Percentiles rank a stretch among this genome's conserved stretches.
Evolutionary conservation across 768 basidiomycete species (phyloP).

Genomic region (Holtermanniella nyarrowii): DNA sequence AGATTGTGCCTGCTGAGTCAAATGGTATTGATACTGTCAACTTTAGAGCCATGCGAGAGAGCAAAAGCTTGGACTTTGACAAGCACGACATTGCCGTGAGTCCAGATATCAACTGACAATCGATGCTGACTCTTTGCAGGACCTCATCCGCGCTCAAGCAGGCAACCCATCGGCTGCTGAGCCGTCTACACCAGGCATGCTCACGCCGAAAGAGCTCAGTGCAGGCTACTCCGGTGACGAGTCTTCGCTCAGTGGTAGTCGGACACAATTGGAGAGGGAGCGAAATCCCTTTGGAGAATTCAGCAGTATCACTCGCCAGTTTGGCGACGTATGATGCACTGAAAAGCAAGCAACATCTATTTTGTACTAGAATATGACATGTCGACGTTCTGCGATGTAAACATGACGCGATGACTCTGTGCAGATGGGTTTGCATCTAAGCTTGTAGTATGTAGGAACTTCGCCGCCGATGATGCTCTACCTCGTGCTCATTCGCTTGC

Average conservation of each 20-base stretch:
- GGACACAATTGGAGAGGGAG: constrained; percentile 32
- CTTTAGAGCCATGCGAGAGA: constrained; percentile 84
- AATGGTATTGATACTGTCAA: constrained; percentile 76
- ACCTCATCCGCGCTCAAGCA: constrained; percentile 39
- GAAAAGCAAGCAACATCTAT: neutral
- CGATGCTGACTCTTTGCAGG: constrained; percentile 32
- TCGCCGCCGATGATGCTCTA: neutral
- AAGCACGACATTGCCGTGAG: constrained; percentile 35
- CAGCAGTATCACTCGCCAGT: constrained; percentile 63
- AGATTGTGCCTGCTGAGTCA: constrained; percentile 73
- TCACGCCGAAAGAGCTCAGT: constrained; percentile 37
- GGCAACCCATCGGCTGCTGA: constrained; percentile 35
- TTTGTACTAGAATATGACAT: too few relatives aligned
- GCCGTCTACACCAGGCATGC: constrained; percentile 34
- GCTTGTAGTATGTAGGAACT: neutral
- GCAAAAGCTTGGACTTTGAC: constrained; percentile 79
- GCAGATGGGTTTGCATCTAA: neutral
- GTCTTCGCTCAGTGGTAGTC: neutral
- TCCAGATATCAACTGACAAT: constrained; percentile 15
- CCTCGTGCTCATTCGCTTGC: neutral
- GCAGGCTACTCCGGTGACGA: neutral
- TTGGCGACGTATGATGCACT: constrained; percentile 25
- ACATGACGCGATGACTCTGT: too few relatives aligned
- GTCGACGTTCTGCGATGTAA: too few relatives aligned
- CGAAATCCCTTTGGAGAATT: constrained; percentile 76